Evolutionary conservation across 2,329 filamentous ascomycete genomes (phyloP).

Genomic region (Aspergillus terreus): DNA sequence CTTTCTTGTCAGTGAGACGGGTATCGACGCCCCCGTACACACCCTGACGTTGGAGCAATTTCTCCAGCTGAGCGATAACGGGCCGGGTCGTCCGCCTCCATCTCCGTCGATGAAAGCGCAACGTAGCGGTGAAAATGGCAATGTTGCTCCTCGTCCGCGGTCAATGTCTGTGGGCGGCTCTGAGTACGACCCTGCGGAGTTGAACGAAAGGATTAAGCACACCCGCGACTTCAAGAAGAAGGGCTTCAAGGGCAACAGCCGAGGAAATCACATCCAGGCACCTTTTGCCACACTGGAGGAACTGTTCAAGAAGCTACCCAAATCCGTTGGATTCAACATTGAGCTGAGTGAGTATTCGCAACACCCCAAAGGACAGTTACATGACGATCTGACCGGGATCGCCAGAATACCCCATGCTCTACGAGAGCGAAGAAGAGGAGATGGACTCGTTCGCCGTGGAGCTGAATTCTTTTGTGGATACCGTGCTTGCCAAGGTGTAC

Average conservation of each 20-base stretch:
- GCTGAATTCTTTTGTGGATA: slow-evolving; percentile 94
- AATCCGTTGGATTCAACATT: slow-evolving; percentile 90
- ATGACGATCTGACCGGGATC: slow-evolving; percentile 24
- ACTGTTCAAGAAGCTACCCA: slow-evolving; percentile 79
- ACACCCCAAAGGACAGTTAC: slow-evolving; percentile 20
- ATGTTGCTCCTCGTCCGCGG: slow-evolving; percentile 37
- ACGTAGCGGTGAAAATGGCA: slow-evolving; percentile 9
- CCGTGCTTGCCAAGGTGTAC: slow-evolving; percentile 84
- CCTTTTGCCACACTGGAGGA: slow-evolving; percentile 95
- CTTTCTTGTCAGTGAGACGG: slow-evolving; percentile 95
- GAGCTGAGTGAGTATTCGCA: slow-evolving; percentile 66
- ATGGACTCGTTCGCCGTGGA: slow-evolving; percentile 97
- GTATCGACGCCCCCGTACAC: slow-evolving; percentile 94
- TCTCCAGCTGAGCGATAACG: slow-evolving; percentile 71
- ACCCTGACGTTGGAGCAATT: slow-evolving; percentile 90
- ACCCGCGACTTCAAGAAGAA: slow-evolving; percentile 92
- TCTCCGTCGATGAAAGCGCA: slow-evolving; percentile 39
- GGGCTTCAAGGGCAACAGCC: slow-evolving; percentile 92
- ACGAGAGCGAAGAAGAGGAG: slow-evolving; percentile 89
- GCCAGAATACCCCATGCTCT: slow-evolving; percentile 87
- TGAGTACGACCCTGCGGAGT: slow-evolving; percentile 38
- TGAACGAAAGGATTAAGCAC: slow-evolving; percentile 91
- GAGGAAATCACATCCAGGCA: slow-evolving; percentile 91
- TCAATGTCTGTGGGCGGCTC: slow-evolving; percentile 60
- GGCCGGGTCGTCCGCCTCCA: slow-evolving; percentile 43